phyloP scores from a whole-genome alignment of 2,329 filamentous ascomycete species.

The Dothideomycetes sp. region DNA sequence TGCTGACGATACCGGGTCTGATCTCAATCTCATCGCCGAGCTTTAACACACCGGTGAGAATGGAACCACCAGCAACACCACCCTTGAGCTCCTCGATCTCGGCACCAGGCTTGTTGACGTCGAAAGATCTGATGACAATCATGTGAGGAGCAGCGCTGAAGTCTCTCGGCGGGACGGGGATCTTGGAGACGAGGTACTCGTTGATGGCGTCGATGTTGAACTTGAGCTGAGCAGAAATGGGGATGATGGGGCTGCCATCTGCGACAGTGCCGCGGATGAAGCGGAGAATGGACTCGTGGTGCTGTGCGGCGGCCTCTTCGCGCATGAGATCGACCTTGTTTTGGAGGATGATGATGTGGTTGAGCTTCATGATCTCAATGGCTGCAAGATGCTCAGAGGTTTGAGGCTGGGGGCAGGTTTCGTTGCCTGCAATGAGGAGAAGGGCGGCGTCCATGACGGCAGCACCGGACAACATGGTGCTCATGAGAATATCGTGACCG shows the following conservation, averaged over 20 bases:
- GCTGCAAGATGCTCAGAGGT: constrained; percentile 97
- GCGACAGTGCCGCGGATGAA: constrained; percentile 97
- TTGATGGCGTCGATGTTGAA: constrained; percentile 99
- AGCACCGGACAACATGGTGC: constrained; percentile 98
- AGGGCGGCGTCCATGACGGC: constrained; percentile 99
- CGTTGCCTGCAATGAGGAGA: constrained; percentile 93
- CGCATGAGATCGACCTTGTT: constrained; percentile 99
- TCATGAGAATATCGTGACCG: constrained; percentile 99
- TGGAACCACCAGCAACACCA: constrained; percentile 94
- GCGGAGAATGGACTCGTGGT: constrained; percentile 95
- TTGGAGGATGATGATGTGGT: constrained; percentile 98
- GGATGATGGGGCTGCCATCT: constrained; percentile 88
- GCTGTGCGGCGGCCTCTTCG: constrained; percentile 83
- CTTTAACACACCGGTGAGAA: constrained; percentile 93
- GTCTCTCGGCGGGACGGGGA: constrained; percentile 82
- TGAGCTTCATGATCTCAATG: constrained; percentile 99
- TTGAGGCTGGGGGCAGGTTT: constrained; percentile 95
- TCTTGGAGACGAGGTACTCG: constrained; percentile 89
- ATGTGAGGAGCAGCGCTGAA: constrained; percentile 91
- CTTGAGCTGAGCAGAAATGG: constrained; percentile 94
- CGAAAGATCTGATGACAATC: constrained; percentile 98
- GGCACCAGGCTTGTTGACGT: constrained; percentile 98
- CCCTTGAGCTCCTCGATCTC: constrained; percentile 98
- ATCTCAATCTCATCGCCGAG: constrained; percentile 98
- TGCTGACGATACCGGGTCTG: constrained; percentile 92